Evolutionary conservation across 2,329 filamentous ascomycete genomes (phyloP).

Genomic region (Fusarium agapanthi): DNA sequence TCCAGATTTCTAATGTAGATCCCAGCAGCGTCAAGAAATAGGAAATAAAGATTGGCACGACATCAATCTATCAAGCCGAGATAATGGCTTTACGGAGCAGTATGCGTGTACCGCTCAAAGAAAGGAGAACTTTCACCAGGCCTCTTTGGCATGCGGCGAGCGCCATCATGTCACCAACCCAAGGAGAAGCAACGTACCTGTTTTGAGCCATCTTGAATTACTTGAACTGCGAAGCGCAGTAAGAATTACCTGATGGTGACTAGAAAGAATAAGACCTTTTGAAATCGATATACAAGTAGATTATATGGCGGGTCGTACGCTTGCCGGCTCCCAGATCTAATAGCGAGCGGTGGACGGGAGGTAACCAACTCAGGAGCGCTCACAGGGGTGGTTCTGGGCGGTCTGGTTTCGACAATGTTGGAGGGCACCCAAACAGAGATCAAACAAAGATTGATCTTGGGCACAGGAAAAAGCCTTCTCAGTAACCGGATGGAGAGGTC

Average conservation of each 20-base stretch:
- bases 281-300: constrained; percentile 10
- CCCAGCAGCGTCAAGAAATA: background rate
- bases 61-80: background rate
- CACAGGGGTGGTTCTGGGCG: constrained; percentile 31
- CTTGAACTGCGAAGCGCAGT: constrained; percentile 14
- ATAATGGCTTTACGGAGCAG: background rate
- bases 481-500: constrained; percentile 26
- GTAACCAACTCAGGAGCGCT: constrained; percentile 27
- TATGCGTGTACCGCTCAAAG: background rate
- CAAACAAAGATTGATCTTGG: constrained; percentile 21
- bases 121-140: constrained; percentile 24
- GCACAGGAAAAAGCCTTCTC: constrained; percentile 33
- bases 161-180: constrained; percentile 2
- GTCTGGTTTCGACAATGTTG: constrained; percentile 10
- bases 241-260: constrained; percentile 3
- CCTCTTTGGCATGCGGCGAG: constrained; percentile 10
- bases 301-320: constrained; percentile 7
- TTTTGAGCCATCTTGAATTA: constrained; percentile 48
- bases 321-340: constrained; percentile 18
- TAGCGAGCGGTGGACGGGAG: constrained; percentile 22
- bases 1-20: background rate
- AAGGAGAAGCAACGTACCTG: constrained; percentile 37
- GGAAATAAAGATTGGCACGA: background rate
- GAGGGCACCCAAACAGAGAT: constrained; percentile 14
- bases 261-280: constrained; percentile 8